A percentile compares a stretch with the other conserved stretches of the same genome.
Conservation (phyloP, 1,139 yeast genomes). For the Geotrichum armillariae region DNA sequence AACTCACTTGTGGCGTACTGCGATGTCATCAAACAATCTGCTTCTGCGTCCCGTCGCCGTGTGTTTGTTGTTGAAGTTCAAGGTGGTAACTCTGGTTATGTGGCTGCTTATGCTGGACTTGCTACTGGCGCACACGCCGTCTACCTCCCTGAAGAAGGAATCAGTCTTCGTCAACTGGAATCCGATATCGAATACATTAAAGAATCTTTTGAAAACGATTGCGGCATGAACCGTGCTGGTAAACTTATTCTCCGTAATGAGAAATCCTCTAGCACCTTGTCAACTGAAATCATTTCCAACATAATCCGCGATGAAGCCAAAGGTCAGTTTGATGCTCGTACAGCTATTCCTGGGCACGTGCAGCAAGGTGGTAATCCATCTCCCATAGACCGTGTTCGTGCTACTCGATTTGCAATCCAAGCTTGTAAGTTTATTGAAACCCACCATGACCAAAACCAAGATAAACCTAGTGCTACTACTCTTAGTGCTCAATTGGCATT, state of each 20-base stretch:
- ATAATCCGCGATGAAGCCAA: slow-evolving; percentile 77
- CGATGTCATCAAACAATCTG: slow-evolving; percentile 93
- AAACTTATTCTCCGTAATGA: slow-evolving; percentile 83
- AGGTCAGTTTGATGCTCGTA: slow-evolving; percentile 82
- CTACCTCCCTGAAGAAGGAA: slow-evolving; percentile 89
- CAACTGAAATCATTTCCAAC: slow-evolving; percentile 79
- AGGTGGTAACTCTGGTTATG: slow-evolving; percentile 94
- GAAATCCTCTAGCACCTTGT: slow-evolving; percentile 76
- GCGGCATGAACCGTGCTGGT: slow-evolving; percentile 85
- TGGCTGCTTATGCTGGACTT: slow-evolving; percentile 85
- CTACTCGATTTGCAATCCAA: slow-evolving; percentile 84
- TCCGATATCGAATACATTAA: slow-evolving; percentile 72
- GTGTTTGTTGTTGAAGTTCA: slow-evolving; percentile 96
- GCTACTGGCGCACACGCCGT: slow-evolving; percentile 92
- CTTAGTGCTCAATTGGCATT: not conserved
- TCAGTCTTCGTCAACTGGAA: slow-evolving; percentile 68
- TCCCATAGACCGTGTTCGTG: slow-evolving; percentile 90
- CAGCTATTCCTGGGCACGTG: slow-evolving; percentile 97
- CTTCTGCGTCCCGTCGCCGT: slow-evolving; percentile 91
- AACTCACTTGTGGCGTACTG: slow-evolving; percentile 88
- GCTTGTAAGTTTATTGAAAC: slow-evolving; percentile 82
- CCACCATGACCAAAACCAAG: slow-evolving; percentile 26
- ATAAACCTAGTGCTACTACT: slow-evolving; percentile 6
- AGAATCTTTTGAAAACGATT: slow-evolving; percentile 67
- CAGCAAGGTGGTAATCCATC: slow-evolving; percentile 98